A percentile compares a stretch with the other conserved stretches of the same genome.
Evolutionary conservation across 192 early-diverging fungal genomes (phyloP).

Genomic region (Obelidium mucronatum): DNA sequence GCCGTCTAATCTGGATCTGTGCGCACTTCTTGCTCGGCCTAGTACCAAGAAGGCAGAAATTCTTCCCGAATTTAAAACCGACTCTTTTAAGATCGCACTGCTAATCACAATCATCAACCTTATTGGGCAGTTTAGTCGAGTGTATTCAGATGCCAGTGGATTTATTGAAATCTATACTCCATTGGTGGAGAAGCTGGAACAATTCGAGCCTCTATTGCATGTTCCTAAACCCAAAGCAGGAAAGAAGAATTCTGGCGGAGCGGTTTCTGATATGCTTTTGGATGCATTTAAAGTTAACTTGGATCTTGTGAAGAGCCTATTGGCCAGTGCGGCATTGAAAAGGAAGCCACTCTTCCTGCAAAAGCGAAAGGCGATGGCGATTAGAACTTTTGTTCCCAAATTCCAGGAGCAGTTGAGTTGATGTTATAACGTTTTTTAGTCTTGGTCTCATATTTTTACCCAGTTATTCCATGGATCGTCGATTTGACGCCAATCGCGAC

Average conservation of each 20-base stretch:
- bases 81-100: conserved; percentile 28
- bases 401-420: conserved; percentile 74
- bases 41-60: neutral
- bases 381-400: conserved; percentile 87
- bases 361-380: conserved; percentile 83
- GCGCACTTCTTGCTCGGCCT: neutral
- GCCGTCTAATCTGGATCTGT: conserved; percentile 32
- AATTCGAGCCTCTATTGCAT: neutral
- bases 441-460: neutral
- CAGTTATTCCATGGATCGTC: conserved; percentile 84
- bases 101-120: conserved; percentile 25
- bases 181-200: conserved; percentile 29
- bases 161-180: conserved; percentile 47
- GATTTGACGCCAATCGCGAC: conserved; percentile 75
- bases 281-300: conserved; percentile 12
- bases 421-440: conserved; percentile 15
- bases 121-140: conserved; percentile 30
- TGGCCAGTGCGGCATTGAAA: conserved; percentile 36
- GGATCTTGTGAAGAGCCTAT: conserved; percentile 23
- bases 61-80: conserved; percentile 16
- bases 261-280: neutral
- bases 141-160: conserved; percentile 35
- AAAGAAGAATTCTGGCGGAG: neutral
- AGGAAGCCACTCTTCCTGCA: conserved; percentile 83
- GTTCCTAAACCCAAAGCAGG: no score